A percentile compares a stretch with the other conserved stretches of the same genome.
Conservation (phyloP, 2,329 filamentous ascomycete genomes). For the Microascus cirrosus region DNA sequence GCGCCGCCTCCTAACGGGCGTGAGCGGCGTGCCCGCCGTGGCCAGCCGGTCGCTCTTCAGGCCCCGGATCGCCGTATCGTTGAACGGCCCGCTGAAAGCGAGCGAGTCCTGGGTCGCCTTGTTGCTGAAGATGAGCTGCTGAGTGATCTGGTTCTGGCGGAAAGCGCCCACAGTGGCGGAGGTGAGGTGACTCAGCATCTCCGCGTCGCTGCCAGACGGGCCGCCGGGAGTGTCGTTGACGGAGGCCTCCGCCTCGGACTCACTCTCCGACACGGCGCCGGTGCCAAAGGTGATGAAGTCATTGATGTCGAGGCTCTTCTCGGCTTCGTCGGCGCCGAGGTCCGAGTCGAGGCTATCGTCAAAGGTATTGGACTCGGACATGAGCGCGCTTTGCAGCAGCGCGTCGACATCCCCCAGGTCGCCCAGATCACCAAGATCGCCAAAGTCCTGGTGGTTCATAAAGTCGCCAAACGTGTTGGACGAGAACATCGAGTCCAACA, state of each 20-base stretch:
- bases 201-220: conserved; percentile 33
- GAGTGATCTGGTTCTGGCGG: conserved; percentile 55
- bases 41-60: conserved; percentile 56
- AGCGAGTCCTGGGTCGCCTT: conserved; percentile 52
- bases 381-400: background rate
- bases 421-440: conserved; percentile 34
- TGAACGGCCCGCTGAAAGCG: conserved; percentile 48
- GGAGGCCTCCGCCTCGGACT: conserved; percentile 37
- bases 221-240: conserved; percentile 37
- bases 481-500: conserved; percentile 64
- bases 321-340: conserved; percentile 46
- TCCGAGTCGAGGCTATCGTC: conserved; percentile 40
- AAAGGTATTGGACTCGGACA: conserved; percentile 44
- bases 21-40: conserved; percentile 55
- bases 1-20: conserved; percentile 47
- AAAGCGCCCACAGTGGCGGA: conserved; percentile 66
- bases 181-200: conserved; percentile 48
- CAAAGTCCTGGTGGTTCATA: conserved; percentile 55
- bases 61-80: conserved; percentile 48
- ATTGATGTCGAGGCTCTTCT: conserved; percentile 53
- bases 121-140: conserved; percentile 48
- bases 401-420: background rate
- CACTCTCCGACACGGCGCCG: conserved; percentile 37
- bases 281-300: conserved; percentile 63
- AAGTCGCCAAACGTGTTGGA: conserved; percentile 44